phyloP scores from a whole-genome alignment of 1,284 basidiomycete genomes.

The Pyrrhoderma lamaoense region DNA sequence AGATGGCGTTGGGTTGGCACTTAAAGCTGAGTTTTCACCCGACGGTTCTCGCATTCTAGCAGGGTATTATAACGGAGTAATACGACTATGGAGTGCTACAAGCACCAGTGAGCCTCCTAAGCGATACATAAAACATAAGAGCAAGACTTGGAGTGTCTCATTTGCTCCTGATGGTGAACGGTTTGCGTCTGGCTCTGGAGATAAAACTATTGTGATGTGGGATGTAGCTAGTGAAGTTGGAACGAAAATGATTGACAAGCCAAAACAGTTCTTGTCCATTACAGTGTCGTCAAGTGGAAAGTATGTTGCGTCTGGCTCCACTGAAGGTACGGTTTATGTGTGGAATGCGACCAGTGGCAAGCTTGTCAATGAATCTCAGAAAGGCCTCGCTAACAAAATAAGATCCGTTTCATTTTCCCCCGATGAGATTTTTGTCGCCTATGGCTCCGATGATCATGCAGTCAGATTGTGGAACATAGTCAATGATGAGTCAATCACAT shows the following conservation, averaged over 20 bases:
- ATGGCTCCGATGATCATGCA: not conserved
- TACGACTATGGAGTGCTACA: conserved; percentile 85
- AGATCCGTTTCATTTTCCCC: not conserved
- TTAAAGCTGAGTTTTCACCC: too few relatives aligned
- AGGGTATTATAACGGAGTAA: conserved; percentile 98
- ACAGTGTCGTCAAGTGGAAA: too few relatives aligned
- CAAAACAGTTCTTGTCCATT: too few relatives aligned
- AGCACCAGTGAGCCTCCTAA: too few relatives aligned
- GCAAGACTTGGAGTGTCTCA: not conserved
- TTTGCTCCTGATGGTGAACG: not conserved
- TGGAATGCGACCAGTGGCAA: too few relatives aligned
- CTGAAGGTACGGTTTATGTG: too few relatives aligned
- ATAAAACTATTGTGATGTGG: conserved; percentile 13
- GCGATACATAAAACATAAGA: not conserved
- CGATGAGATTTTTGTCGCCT: not conserved
- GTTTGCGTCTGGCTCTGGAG: conserved; percentile 13
- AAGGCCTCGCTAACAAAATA: too few relatives aligned
- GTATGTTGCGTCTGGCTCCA: conserved; percentile 21
- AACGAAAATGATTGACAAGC: too few relatives aligned
- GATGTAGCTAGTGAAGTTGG: conserved; percentile 7
- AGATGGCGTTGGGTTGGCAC: not conserved
- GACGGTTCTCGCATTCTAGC: too few relatives aligned
- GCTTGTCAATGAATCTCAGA: too few relatives aligned
- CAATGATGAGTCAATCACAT: not conserved
- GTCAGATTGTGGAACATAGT: not conserved